phyloP scores from a whole-genome alignment of 2,329 filamentous ascomycete genomes.

The Mollisia scopiformis region DNA sequence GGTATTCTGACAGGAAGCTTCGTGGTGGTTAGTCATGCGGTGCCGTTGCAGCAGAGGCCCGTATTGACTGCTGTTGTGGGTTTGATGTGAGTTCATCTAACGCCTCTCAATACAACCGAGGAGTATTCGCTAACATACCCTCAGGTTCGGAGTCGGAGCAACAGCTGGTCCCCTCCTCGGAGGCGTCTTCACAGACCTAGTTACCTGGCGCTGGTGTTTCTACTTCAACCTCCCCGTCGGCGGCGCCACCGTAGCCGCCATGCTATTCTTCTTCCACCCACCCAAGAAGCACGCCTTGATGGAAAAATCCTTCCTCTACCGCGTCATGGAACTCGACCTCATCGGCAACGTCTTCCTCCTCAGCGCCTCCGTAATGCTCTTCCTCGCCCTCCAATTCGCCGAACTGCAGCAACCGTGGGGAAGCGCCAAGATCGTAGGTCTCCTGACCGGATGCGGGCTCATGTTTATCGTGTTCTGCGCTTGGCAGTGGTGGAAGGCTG shows the following conservation, averaged over 20 bases:
- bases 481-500: slow-evolving; percentile 43
- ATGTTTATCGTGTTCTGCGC: slow-evolving; percentile 32
- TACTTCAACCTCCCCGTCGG: slow-evolving; percentile 42
- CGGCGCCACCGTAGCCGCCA: slow-evolving; percentile 35
- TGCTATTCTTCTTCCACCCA: slow-evolving; percentile 41
- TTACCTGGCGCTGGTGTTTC: slow-evolving; percentile 41
- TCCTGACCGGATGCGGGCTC: slow-evolving; percentile 33
- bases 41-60: slow-evolving; percentile 21
- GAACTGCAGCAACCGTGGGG: slow-evolving; percentile 38
- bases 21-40: slow-evolving; percentile 42
- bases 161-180: slow-evolving; percentile 38
- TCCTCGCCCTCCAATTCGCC: slow-evolving; percentile 50
- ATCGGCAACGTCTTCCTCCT: slow-evolving; percentile 48
- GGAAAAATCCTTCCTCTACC: slow-evolving; percentile 35
- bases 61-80: slow-evolving; percentile 36
- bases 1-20: slow-evolving; percentile 42
- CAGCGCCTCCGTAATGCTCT: slow-evolving; percentile 39
- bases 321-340: slow-evolving; percentile 45
- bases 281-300: slow-evolving; percentile 42
- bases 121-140: too few relatives aligned
- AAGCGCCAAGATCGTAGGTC: slow-evolving; percentile 34
- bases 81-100: slow-evolving; percentile 22
- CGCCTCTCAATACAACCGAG: too few relatives aligned
- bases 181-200: slow-evolving; percentile 39
- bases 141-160: slow-evolving; percentile 27